Base-by-base conservation (phyloP, 306 rosid species). In the Sindora glabra region DNA sequence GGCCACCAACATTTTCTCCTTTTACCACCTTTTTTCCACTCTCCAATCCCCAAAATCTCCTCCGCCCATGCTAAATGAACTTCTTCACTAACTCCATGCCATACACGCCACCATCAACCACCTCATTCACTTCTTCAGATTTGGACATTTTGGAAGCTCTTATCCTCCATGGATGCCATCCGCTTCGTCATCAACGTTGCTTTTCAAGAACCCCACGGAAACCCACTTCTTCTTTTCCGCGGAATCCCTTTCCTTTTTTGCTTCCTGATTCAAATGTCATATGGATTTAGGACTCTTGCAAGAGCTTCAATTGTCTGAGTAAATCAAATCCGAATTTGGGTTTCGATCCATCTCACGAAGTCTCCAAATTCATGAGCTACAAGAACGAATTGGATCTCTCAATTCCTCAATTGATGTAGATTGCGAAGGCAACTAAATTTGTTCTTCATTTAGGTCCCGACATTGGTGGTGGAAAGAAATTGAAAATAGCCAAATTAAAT, bases 51-150 rank as follows among this genome's bases (percentile, higher is more conserved):
- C 94, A 0, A 42, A 73, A 12, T 37, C 68, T 45, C 71, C 74
- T 0, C 71, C 48, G 2, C 81, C 84, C 0, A 86, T 92, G 32
- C 99, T 96, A 1, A 94, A 89, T 58, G 81, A 92, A 45, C 88
- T 92, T 19, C 64, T 92, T 51, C 94, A 56, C 62, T 95, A 92
- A 62, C 95, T 92, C 24, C 86, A 84, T 39, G 81, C 95, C 27
- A 83, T 92, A 65, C 96, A 94, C 78, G 94, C 96, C 89, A 82
- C 95, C 95, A 92, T 92, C 19, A 89, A 77, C 70, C 90, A 82
- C 44, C 95, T 89, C 81, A 89, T 95, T 70, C 99, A 82, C 90
- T 75, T 71, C 99, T 2, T 59, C 65, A 8, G 95, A 81, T 67
- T 68, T 86, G 2, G 95, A 82, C 59, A 24, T 81, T 18, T 89